Evolutionary conservation across 192 early-diverging fungal genomes (phyloP), one percentile per base, ranked within the genome.

Genomic region (Glomus cerebriforme): DNA sequence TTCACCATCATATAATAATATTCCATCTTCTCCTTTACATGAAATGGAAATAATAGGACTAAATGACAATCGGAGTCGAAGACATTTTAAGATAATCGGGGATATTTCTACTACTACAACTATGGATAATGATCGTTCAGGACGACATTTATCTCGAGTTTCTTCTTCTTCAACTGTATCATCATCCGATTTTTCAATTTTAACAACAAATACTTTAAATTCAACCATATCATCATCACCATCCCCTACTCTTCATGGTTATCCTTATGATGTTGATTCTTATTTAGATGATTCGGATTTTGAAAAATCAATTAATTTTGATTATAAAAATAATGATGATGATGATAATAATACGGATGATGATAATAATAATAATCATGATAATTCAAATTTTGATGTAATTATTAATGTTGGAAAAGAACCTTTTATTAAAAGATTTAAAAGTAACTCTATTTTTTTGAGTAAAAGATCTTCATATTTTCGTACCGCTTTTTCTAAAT

Each of bases 391-490:
- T 75, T 62, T 62, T 59, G 73, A 75, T 26, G 73, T 75, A 7
- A 59, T 75, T 9, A 63, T 75, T 45, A 34, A 35, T n/a, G 59
- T 75, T 17, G 73, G 73, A 27, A 31, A 35, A 35, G 73, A 29
- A 60, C 22, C 34, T 24, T 35, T 35, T 27, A 15, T 62, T 15
- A 60, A 75, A 75, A 62, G 17, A 39, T 75, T 62, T 32, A 37
- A 27, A 27, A 26, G 26, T 13, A 54, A 63, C 43, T 62, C 54
- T 2, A 37, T 62, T 12, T 62, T 75, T 12, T 26, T 75, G 15
- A 62, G 58, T 39, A 75, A 75, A 75, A 29, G 59, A 37, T 34
- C 29, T 7, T 75, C 37, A 12, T 75, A 75, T 62, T 75, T 75
- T 27, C 29, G 59, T 54, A 62, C 73, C n/a, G 73, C 73, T 27